Evolutionary conservation across 805 yeast species (phyloP), one percentile per base, ranked within the genome.

Genomic region (Saccharomycodes ludwigii): DNA sequence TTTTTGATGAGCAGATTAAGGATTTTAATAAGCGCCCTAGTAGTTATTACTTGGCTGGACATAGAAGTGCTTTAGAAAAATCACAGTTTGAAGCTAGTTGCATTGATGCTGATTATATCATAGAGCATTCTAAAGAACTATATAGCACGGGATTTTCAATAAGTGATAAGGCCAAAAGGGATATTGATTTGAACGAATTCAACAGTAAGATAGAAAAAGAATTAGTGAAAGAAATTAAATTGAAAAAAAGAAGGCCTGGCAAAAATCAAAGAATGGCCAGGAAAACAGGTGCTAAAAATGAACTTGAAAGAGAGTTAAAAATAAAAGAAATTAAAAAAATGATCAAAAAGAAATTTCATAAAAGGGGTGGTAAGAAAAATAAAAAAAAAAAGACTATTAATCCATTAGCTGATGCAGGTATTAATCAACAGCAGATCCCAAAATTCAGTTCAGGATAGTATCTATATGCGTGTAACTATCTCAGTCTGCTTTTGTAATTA

Each of bases 321-420:
- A 45, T 34, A 3, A 32, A 38, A 16, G 47, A 44, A 33, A 31
- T 50, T 7, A 52, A 40, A 34, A 52, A 46, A 33, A 23, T 44
- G 26, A 34, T 46, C 2, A 55, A 55, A 39, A 55, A 55, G 41
- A 48, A 42, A 34, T 52, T 54, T 29, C 54, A 48, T 32, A 52
- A 48, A 33, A 50, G 60, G 34, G 60, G 60, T 34, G 60, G 60
- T 16, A 54, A 52, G 32, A 52, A 54, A 36, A 54, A 54, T 30
- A 52, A 51, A 24, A 47, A 46, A 38, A 40, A 40, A n/a, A n/a
- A n/a, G n/a, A n/a, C n/a, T n/a, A n/a, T n/a, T n/a, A n/a, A n/a
- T n/a, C n/a, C n/a, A n/a, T n/a, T n/a, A n/a, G n/a, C n/a, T n/a
- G n/a, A n/a, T n/a, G n/a, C n/a, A n/a, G n/a, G n/a, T n/a, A n/a